These are phyloP conservation scores for Protomyces macrosporus DNA, from an alignment of 1,139 yeast species.

Conservation along the genomic window DNA sequence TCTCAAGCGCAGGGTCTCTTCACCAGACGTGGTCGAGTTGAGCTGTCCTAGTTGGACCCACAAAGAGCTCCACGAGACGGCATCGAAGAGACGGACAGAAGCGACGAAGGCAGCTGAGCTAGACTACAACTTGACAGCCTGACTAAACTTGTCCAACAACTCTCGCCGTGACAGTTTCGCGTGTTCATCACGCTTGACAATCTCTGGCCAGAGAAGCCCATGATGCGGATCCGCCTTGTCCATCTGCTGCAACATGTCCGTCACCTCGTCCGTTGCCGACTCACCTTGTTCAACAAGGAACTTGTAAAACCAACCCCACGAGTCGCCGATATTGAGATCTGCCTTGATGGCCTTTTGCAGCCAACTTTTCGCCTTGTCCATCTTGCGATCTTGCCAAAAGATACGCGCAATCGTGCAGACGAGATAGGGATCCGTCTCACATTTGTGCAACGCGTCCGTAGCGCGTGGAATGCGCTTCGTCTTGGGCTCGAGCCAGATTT, in stretches of 20 bases:
- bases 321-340: slow-evolving; percentile 63
- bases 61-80: no score
- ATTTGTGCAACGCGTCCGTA: slow-evolving; percentile 64
- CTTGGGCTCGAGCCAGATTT: slow-evolving; percentile 48
- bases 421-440: slow-evolving; percentile 57
- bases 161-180: background rate
- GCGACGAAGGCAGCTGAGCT: no score
- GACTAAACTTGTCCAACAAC: slow-evolving; percentile 4
- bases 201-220: slow-evolving; percentile 21
- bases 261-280: background rate
- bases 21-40: no score
- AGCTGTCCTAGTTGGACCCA: no score
- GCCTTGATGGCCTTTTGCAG: slow-evolving; percentile 60
- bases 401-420: slow-evolving; percentile 61
- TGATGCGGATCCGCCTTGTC: slow-evolving; percentile 21
- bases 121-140: background rate
- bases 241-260: slow-evolving; percentile 4
- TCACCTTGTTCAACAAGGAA: slow-evolving; percentile 34
- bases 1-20: no score
- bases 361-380: slow-evolving; percentile 65
- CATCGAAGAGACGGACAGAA: no score
- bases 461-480: slow-evolving; percentile 57
- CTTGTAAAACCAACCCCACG: slow-evolving; percentile 65
- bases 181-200: slow-evolving; percentile 11
- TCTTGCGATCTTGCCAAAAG: slow-evolving; percentile 65